Evolutionary conservation across 495 filamentous ascomycete species (phyloP), one percentile per base, ranked within the genome.

Genomic region (Penicillium salamii): DNA sequence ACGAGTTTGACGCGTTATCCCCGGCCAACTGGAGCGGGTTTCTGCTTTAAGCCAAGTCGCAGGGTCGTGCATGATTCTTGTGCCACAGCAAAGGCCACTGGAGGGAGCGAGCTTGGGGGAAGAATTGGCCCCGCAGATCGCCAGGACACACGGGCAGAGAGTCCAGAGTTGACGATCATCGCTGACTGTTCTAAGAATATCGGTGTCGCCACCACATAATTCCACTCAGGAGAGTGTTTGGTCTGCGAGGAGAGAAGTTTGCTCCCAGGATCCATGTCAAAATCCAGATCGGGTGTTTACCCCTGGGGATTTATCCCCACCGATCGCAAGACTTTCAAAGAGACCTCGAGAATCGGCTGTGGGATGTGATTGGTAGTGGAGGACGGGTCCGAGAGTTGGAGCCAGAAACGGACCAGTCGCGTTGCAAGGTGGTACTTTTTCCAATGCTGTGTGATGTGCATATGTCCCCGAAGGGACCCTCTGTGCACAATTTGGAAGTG

Each of bases 391-490:
- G 31, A 19, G 42, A 24, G 42, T 34, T 11, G n/a, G 12, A 17
- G 23, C 8, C 12, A 47, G 23, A 7, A 38, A 48, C 17, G 24
- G 46, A 40, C 46, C 46, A 48, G 46, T 48, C 18, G 28, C 46
- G 38, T 29, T 48, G 46, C 35, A 48, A 47, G 44, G 9, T 29
- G 34, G 11, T n/a, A 15, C 17, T 7, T 35, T 36, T 47, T 38
- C 23, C 44, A n/a, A 29, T 28, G 43, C 15, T 29, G 28, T 29
- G 28, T 43, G 29, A 38, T 38, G 13, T 47, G 44, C 44, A 38
- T 37, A 47, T 31, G 24, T 19, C 21, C 34, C 45, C 39, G 39
- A 45, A 34, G 31, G 13, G 42, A 32, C 42, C 29, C 34, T 39
- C 23, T 47, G 45, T 24, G 15, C 42, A 32, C 32, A 23, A n/a